phyloP scores from a whole-genome alignment of 2,329 filamentous ascomycete species.

The Fusarium sp. region DNA sequence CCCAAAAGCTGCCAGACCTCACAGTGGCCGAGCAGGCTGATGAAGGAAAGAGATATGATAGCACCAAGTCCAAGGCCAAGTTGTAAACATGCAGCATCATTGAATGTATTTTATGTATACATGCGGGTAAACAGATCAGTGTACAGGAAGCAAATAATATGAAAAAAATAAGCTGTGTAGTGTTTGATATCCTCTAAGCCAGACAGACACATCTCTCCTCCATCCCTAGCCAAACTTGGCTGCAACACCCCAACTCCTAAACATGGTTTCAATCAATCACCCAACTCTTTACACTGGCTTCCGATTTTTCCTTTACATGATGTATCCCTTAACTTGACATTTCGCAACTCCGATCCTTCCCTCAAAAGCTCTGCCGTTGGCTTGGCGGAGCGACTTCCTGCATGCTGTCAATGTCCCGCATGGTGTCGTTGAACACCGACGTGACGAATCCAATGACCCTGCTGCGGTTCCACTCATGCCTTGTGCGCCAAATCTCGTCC shows the following conservation, averaged over 20 bases:
- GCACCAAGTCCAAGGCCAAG: constrained; percentile 59
- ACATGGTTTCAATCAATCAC: constrained; percentile 34
- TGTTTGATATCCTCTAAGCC: constrained; percentile 38
- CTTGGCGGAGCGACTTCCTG: constrained; percentile 59
- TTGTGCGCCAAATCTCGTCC: constrained; percentile 85
- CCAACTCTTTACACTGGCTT: constrained; percentile 30
- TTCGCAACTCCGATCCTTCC: constrained; percentile 4
- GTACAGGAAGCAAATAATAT: constrained; percentile 33
- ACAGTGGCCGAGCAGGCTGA: constrained; percentile 83
- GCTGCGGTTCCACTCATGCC: constrained; percentile 86
- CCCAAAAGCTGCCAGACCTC: constrained; percentile 73
- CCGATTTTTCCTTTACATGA: constrained; percentile 10
- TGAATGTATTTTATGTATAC: constrained; percentile 24
- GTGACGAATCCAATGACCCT: constrained; percentile 73
- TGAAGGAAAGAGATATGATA: constrained; percentile 79
- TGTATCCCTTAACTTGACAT: background rate
- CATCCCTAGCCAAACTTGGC: constrained; percentile 25
- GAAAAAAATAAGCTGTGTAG: constrained; percentile 21
- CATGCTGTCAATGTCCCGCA: constrained; percentile 73
- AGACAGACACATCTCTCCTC: constrained; percentile 35
- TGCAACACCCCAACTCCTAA: constrained; percentile 38
- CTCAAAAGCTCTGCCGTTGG: constrained; percentile 48
- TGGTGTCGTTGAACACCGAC: constrained; percentile 80
- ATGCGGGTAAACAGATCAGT: constrained; percentile 12
- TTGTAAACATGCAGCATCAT: constrained; percentile 45